Evolutionary conservation across 2,329 filamentous ascomycete species (phyloP).

Genomic region (Colletotrichum eleusines): DNA sequence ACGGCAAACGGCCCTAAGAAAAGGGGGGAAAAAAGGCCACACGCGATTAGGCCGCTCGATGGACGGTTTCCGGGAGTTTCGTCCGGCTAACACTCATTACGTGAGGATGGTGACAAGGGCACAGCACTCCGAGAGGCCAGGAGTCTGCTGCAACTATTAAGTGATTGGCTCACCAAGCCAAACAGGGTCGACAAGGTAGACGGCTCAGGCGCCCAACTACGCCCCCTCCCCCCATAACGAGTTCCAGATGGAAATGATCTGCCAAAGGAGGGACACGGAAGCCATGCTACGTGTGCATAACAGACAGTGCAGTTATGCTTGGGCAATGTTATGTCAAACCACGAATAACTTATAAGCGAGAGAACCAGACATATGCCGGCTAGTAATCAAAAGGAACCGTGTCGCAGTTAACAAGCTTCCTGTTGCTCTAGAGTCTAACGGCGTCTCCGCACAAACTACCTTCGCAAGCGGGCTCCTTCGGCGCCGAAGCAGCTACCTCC

Average conservation of each 20-base stretch:
- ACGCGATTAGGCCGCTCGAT: not conserved
- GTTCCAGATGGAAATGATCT: not conserved
- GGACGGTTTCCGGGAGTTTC: not conserved
- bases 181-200: not conserved
- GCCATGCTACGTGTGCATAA: not conserved
- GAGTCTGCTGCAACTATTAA: not conserved
- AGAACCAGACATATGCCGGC: not conserved
- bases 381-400: not conserved
- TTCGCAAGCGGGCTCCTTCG: not conserved
- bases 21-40: not conserved
- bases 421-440: conserved; percentile 4
- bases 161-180: not conserved
- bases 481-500: not conserved
- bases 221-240: not conserved
- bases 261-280: no score
- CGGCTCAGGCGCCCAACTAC: not conserved
- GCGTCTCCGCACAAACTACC: conserved; percentile 21
- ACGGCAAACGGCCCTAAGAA: not conserved
- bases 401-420: conserved; percentile 19
- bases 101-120: not conserved
- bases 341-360: not conserved
- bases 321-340: not conserved
- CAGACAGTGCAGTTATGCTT: not conserved
- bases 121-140: not conserved
- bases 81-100: not conserved